A percentile compares a stretch with the other conserved stretches of the same genome.
These are phyloP conservation scores for Scheffersomyces quercinus DNA, from an alignment of 1,139 yeast genomes.

Conservation along the genomic window DNA sequence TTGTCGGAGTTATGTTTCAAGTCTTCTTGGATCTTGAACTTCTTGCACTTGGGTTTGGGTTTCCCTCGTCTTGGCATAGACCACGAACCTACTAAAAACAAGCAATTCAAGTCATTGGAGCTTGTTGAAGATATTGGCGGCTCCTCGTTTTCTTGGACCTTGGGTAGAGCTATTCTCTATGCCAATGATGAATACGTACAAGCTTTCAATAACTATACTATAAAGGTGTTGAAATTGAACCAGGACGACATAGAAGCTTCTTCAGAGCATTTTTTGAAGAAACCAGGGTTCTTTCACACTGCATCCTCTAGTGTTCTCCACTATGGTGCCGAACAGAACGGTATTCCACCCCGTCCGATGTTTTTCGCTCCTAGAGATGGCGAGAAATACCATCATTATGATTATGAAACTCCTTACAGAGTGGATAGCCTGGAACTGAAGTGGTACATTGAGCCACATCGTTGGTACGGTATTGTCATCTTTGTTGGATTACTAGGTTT, in stretches of 20 bases:
- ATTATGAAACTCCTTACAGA: slow-evolving; percentile 32
- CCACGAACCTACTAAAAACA: slow-evolving; percentile 22
- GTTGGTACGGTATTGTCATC: slow-evolving; percentile 56
- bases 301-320: slow-evolving; percentile 48
- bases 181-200: slow-evolving; percentile 47
- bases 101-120: slow-evolving; percentile 50
- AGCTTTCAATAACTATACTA: slow-evolving; percentile 34
- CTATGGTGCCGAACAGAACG: slow-evolving; percentile 54
- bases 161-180: slow-evolving; percentile 76
- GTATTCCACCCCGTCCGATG: slow-evolving; percentile 45
- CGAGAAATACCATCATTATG: slow-evolving; percentile 25
- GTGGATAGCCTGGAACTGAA: slow-evolving; percentile 32
- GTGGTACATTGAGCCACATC: slow-evolving; percentile 49
- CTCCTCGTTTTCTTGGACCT: slow-evolving; percentile 76
- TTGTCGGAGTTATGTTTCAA: slow-evolving; percentile 25
- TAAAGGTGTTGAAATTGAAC: neutral
- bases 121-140: slow-evolving; percentile 66
- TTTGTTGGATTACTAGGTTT: slow-evolving; percentile 43
- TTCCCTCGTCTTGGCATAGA: slow-evolving; percentile 62
- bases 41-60: slow-evolving; percentile 72
- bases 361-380: slow-evolving; percentile 28
- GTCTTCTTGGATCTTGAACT: slow-evolving; percentile 68
- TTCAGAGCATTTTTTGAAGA: slow-evolving; percentile 1
- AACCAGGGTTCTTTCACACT: slow-evolving; percentile 50
- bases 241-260: neutral